A percentile compares a stretch with the other conserved stretches of the same genome.
Evolutionary conservation across 345 rosid species (phyloP).

Genomic region (thale cress (Arabidopsis thaliana)): DNA sequence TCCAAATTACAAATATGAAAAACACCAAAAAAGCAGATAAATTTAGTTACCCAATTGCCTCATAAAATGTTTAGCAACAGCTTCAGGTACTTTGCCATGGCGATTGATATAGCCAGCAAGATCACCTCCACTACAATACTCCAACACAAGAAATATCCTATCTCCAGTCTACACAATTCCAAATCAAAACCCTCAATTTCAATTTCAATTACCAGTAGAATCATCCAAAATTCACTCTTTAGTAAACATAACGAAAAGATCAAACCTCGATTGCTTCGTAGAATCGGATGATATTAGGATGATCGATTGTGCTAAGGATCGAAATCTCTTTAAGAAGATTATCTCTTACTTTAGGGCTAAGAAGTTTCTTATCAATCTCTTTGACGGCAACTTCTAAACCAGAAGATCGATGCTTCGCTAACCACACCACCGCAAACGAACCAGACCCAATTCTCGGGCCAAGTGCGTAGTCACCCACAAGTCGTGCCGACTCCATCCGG

Average conservation of each 20-base stretch:
- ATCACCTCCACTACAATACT: constrained; percentile 88
- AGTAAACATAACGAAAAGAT: background rate
- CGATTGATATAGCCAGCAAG: constrained; percentile 68
- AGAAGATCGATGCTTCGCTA: constrained; percentile 56
- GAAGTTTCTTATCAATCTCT: constrained; percentile 75
- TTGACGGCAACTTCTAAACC: constrained; percentile 70
- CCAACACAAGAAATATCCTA: constrained; percentile 73
- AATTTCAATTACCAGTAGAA: background rate
- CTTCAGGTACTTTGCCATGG: constrained; percentile 69
- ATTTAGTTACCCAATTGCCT: constrained; percentile 64
- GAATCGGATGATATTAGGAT: constrained; percentile 65
- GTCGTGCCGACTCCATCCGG: constrained; percentile 53
- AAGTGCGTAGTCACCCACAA: constrained; percentile 69
- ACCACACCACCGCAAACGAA: constrained; percentile 80
- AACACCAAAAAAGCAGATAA: background rate
- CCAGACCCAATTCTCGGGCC: constrained; percentile 80
- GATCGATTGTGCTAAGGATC: constrained; percentile 75
- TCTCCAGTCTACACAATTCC: constrained; percentile 57
- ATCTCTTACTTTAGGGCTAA: constrained; percentile 66
- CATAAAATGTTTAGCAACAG: constrained; percentile 78
- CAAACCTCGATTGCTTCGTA: constrained; percentile 61
- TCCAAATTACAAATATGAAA: background rate
- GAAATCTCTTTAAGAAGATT: constrained; percentile 77
- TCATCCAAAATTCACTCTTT: background rate
- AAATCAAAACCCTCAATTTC: background rate